Conservation (phyloP, 228 moss, liverwort and hornwort genomes). For the Sphagnum fallax region DNA sequence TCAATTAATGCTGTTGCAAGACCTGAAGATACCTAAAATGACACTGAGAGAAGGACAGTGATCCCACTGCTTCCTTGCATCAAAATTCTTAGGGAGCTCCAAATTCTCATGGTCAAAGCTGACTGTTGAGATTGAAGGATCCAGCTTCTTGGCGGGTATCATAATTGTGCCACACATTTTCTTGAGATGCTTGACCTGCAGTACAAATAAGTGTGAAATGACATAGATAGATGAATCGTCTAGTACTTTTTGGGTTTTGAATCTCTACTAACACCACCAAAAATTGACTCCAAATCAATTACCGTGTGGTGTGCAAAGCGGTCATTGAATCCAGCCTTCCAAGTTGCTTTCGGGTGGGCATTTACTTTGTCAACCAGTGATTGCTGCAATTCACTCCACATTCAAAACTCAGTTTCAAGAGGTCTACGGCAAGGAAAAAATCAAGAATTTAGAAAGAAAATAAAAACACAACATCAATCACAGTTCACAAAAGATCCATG, state of each 20-base stretch:
- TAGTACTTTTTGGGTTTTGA: too few species aligned
- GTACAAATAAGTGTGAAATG: too few species aligned
- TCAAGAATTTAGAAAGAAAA: background rate
- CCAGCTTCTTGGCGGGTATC: conserved; percentile 40
- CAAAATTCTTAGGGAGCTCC: conserved; percentile 56
- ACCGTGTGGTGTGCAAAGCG: conserved; percentile 60
- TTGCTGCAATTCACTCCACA: conserved; percentile 41
- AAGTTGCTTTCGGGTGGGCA: conserved; percentile 56
- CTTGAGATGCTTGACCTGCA: conserved; percentile 71
- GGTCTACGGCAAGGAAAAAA: conserved; percentile 12
- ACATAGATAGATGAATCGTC: too few species aligned
- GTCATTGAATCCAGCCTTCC: conserved; percentile 73
- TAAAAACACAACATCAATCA: background rate
- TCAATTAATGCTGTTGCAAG: too few species aligned
- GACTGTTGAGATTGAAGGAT: conserved; percentile 39
- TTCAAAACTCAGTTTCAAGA: background rate
- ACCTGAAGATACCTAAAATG: conserved; percentile 37
- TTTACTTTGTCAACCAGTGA: conserved; percentile 71
- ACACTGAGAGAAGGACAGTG: conserved; percentile 63
- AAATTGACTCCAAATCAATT: background rate
- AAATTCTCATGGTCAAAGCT: conserved; percentile 14
- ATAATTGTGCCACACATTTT: conserved; percentile 72
- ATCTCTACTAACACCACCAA: too few species aligned
- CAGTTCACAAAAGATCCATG: too few species aligned
- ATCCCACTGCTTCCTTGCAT: conserved; percentile 69